Evolutionary conservation across 2,329 filamentous ascomycete species (phyloP), one percentile per base, ranked within the genome.

Genomic region (Botrytis porri): DNA sequence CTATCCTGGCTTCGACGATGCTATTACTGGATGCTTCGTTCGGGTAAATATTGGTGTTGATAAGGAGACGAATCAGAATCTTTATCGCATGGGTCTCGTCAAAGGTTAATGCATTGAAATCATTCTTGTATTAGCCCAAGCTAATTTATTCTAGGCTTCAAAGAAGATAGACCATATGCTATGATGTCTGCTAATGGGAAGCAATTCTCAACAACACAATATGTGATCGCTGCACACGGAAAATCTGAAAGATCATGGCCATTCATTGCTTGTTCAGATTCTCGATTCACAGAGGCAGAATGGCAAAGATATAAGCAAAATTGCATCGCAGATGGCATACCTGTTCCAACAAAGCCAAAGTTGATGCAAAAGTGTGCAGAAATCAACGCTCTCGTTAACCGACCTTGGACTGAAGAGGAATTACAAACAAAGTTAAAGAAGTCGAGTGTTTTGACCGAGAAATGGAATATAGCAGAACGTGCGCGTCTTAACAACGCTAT

Each of bases 221-320:
- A 98, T 80, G 89, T 93, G 45, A 85, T 91, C 71, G 90, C 93
- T 60, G 90, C 93, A 12, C 92, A 97, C 80, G 96, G 96, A 63
- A 94, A 95, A 78, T 87, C 92, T 0, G 88, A 94, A 80, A 92
- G 92, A 81, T 90, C 95, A 51, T 98, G 94, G 83, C 94, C 95
- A 7, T 98, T 98, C 82, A 91, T 96, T 75, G 91, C 92, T 75
- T 95, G 95, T 80, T 98, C 96, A 0, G 95, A 97, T 81, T 89
- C 90, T 67, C 86, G 87, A 60, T 93, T 98, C 79, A 93, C 92
- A n/a, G 94, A 96, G 82, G 84, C 86, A 69, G 96, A 99, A 81
- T 93, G 93, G 83, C 90, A 91, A 73, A 91, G 93, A 39, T 98
- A 94, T 82, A 91, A 92, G 77, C 88, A 91, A 73, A 90, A 90